phyloP scores from a whole-genome alignment of 352 stramenopile species.

The Elongisporangium prolatum region DNA sequence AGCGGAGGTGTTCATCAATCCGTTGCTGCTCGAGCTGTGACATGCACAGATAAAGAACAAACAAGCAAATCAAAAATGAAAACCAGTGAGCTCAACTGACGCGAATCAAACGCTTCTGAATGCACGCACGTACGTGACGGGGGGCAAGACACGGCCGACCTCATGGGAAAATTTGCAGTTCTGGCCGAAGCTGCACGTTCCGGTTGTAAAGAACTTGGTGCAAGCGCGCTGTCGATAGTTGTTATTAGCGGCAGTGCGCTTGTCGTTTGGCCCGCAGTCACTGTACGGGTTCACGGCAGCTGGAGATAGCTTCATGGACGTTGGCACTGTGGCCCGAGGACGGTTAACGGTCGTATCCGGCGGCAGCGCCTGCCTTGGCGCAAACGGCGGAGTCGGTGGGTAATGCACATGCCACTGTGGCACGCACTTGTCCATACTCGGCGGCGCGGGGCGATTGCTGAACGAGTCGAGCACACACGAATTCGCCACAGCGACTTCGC shows the following conservation, averaged over 20 bases:
- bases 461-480: constrained; percentile 20
- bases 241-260: neutral
- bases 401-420: constrained; percentile 16
- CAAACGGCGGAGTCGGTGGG: constrained; percentile 1
- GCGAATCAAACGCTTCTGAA: neutral
- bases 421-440: constrained; percentile 8
- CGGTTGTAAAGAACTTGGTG: constrained; percentile 35
- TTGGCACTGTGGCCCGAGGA: neutral
- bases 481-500: constrained; percentile 38
- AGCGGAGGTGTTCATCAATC: neutral
- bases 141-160: neutral
- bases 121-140: constrained; percentile 1
- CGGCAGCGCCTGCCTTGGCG: neutral
- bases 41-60: neutral
- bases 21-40: neutral
- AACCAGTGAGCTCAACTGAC: too few species aligned
- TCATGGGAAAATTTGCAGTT: constrained; percentile 64
- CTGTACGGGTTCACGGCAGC: neutral
- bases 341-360: neutral
- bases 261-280: constrained; percentile 6
- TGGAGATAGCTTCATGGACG: neutral
- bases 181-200: constrained; percentile 41
- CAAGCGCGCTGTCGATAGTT: constrained; percentile 13
- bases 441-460: constrained; percentile 6
- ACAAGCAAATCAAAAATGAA: neutral